phyloP scores from a whole-genome alignment of 129 eudicot species.

The Kitagawia praeruptora region DNA sequence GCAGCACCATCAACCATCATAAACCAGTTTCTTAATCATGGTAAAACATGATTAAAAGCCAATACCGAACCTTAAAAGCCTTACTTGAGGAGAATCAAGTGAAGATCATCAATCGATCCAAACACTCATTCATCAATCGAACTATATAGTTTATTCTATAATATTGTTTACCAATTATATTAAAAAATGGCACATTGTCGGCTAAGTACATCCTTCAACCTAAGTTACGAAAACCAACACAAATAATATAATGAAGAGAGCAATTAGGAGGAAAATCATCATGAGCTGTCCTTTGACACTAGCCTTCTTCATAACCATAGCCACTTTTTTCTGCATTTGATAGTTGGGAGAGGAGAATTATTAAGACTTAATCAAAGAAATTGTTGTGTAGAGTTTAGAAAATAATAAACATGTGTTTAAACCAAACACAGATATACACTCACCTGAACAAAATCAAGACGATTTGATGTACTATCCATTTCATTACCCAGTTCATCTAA shows the following conservation, averaged over 20 bases:
- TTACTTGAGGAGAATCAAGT: background rate
- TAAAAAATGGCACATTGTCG: background rate
- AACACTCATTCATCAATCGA: background rate
- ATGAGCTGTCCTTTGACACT: constrained; percentile 84
- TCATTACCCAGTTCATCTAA: constrained; percentile 74
- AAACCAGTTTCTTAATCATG: background rate
- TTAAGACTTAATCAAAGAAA: background rate
- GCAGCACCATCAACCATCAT: background rate
- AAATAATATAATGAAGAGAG: constrained; percentile 59
- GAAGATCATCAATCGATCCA: background rate
- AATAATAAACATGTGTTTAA: background rate
- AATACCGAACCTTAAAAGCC: background rate
- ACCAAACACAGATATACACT: background rate
- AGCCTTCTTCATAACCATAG: constrained; percentile 81
- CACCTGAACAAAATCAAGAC: constrained; percentile 93
- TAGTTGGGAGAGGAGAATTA: background rate
- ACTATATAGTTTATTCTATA: background rate
- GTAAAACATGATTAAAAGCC: background rate
- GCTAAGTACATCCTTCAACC: background rate
- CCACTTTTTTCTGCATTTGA: constrained; percentile 79
- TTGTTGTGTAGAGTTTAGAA: background rate
- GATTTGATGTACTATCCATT: constrained; percentile 85
- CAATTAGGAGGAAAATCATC: constrained; percentile 71
- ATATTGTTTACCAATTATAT: background rate
- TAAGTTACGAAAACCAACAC: constrained; percentile 81